Conservation (phyloP, 805 yeast species). For the Saturnispora kantuleensis region DNA sequence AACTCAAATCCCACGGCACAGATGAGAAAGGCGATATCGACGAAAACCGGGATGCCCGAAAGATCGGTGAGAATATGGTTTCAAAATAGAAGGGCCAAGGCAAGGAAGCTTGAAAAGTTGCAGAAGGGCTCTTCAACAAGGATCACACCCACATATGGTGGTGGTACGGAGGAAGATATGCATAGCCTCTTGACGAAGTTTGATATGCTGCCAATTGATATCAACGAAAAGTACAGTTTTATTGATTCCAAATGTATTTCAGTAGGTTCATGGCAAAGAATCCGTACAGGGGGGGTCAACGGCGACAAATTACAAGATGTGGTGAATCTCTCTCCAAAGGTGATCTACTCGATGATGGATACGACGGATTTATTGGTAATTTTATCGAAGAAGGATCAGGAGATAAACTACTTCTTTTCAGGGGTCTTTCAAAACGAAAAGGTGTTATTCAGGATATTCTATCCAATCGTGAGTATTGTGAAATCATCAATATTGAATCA, state of each 20-base stretch:
- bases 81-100: conserved; percentile 77
- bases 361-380: conserved; percentile 65
- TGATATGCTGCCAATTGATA: conserved; percentile 34
- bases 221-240: conserved; percentile 56
- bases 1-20: conserved; percentile 74
- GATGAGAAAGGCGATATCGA: conserved; percentile 58
- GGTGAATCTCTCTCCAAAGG: conserved; percentile 57
- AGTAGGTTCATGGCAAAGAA: conserved; percentile 76
- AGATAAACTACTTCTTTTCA: conserved; percentile 69
- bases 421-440: conserved; percentile 60
- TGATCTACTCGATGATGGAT: conserved; percentile 53
- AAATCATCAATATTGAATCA: conserved; percentile 47
- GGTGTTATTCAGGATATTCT: conserved; percentile 63
- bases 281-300: conserved; percentile 51
- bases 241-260: conserved; percentile 59
- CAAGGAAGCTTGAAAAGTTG: conserved; percentile 50
- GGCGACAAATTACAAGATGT: conserved; percentile 33
- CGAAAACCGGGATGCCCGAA: conserved; percentile 71
- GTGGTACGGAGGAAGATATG: conserved; percentile 6
- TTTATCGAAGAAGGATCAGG: conserved; percentile 58
- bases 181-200: conserved; percentile 15
- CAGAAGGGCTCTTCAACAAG: conserved; percentile 20
- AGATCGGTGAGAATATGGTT: conserved; percentile 90
- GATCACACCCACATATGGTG: conserved; percentile 2
- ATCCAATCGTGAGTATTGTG: conserved; percentile 50